Conservation (phyloP, 2,329 filamentous ascomycete genomes). For the Phyllosticta capitalensis region DNA sequence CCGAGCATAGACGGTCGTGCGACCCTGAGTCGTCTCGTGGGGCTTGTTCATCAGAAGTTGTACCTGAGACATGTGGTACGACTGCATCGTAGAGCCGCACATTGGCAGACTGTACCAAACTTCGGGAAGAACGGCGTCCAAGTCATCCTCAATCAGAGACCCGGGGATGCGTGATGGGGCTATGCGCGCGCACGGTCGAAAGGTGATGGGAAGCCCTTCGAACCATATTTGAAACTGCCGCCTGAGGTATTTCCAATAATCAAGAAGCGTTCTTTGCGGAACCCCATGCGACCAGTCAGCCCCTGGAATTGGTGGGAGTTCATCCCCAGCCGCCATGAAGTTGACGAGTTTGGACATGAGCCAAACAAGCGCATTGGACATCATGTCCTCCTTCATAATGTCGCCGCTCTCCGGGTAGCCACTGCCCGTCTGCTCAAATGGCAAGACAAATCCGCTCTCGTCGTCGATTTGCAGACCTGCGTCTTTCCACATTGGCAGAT, state of each 20-base stretch:
- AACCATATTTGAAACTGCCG: conserved; percentile 51
- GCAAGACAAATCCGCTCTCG: conserved; percentile 38
- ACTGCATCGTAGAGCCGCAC: conserved; percentile 57
- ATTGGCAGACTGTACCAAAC: conserved; percentile 55
- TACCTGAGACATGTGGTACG: conserved; percentile 55
- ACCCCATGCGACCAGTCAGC: conserved; percentile 33
- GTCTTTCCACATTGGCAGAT: conserved; percentile 54
- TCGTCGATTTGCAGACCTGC: conserved; percentile 51
- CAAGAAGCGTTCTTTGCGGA: conserved; percentile 40
- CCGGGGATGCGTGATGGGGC: conserved; percentile 25
- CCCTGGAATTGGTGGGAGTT: conserved; percentile 31
- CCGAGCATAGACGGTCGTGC: conserved; percentile 44
- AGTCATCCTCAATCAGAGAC: conserved; percentile 17
- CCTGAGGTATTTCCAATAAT: conserved; percentile 46
- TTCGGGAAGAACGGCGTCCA: conserved; percentile 40
- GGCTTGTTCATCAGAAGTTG: conserved; percentile 52
- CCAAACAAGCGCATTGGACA: conserved; percentile 57
- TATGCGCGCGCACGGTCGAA: conserved; percentile 46
- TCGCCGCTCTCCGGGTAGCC: conserved; percentile 35
- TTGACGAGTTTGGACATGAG: conserved; percentile 58
- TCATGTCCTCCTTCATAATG: conserved; percentile 53
- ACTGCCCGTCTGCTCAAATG: conserved; percentile 33
- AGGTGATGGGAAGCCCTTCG: conserved; percentile 49
- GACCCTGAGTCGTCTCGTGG: conserved; percentile 43
- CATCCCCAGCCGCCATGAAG: conserved; percentile 50